These are phyloP conservation scores for Priceomyces haplophilus DNA, from an alignment of 805 yeast genomes.

Conservation along the genomic window DNA sequence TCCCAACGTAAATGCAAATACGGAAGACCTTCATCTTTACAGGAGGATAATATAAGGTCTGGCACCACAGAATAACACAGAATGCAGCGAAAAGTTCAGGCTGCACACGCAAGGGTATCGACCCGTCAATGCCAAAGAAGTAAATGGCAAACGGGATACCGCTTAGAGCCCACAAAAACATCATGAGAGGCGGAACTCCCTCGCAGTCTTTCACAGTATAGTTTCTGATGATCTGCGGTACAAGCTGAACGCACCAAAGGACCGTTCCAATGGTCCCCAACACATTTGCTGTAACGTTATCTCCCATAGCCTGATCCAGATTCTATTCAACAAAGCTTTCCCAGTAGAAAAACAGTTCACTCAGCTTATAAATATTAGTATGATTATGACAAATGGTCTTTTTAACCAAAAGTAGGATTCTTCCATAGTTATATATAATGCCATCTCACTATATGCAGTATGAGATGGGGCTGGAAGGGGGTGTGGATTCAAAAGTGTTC, in stretches of 20 bases:
- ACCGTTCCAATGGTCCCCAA: slow-evolving; percentile 88
- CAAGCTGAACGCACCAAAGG: slow-evolving; percentile 86
- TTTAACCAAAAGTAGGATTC: no score
- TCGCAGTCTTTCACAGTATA: slow-evolving; percentile 73
- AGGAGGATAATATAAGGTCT: slow-evolving; percentile 70
- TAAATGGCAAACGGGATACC: slow-evolving; percentile 89
- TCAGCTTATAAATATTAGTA: no score
- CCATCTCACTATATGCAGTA: no score
- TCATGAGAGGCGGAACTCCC: slow-evolving; percentile 87
- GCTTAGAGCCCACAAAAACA: slow-evolving; percentile 70
- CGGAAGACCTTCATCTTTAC: slow-evolving; percentile 32
- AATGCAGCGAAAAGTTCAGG: slow-evolving; percentile 79
- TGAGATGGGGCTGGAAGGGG: no score
- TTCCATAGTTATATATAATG: no score
- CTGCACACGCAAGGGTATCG: slow-evolving; percentile 78
- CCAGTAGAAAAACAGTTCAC: no score
- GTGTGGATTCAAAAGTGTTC: no score
- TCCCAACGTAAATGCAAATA: slow-evolving; percentile 31
- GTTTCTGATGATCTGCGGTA: slow-evolving; percentile 81
- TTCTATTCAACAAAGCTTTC: no score
- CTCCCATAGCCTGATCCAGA: slow-evolving; percentile 16
- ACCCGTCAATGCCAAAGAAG: slow-evolving; percentile 66
- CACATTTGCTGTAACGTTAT: slow-evolving; percentile 59
- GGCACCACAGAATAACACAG: slow-evolving; percentile 64
- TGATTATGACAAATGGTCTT: no score